phyloP scores from a whole-genome alignment of 306 rosid genomes.

The Pyrus betulifolia region DNA sequence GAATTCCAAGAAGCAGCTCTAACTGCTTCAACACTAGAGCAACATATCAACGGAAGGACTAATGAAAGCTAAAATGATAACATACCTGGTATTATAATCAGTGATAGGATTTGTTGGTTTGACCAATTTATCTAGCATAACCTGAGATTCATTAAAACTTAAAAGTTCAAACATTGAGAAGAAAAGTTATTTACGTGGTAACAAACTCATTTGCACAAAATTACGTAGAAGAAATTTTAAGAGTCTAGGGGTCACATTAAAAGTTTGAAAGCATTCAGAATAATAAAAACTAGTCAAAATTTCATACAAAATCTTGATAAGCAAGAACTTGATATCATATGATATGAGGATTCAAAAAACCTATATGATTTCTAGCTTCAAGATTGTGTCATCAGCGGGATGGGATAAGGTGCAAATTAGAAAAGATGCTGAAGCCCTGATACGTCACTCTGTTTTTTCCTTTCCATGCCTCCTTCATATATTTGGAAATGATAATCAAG shows the following conservation, averaged over 20 bases:
- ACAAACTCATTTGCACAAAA: background rate
- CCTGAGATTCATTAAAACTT: conserved; percentile 39
- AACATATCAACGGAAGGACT: background rate
- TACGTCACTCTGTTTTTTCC: too few species aligned
- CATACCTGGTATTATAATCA: conserved; percentile 89
- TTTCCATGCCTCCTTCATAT: too few species aligned
- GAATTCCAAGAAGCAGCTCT: background rate
- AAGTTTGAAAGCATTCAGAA: background rate
- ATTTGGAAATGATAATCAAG: background rate
- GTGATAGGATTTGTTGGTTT: conserved; percentile 70
- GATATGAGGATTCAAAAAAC: background rate
- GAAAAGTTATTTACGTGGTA: background rate
- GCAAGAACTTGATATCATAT: background rate
- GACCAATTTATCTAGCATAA: conserved; percentile 82
- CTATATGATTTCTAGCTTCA: background rate
- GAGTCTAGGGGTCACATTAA: background rate
- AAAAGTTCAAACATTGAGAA: background rate
- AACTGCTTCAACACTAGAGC: background rate
- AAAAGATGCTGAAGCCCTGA: background rate
- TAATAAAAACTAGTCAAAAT: background rate
- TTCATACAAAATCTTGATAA: background rate
- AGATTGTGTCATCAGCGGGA: background rate
- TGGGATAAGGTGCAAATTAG: background rate
- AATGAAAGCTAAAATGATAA: conserved; percentile 1
- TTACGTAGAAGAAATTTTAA: background rate